Evolutionary conservation across 371 early-diverging fungal genomes (phyloP).

Genomic region (Zychaea mexicana): DNA sequence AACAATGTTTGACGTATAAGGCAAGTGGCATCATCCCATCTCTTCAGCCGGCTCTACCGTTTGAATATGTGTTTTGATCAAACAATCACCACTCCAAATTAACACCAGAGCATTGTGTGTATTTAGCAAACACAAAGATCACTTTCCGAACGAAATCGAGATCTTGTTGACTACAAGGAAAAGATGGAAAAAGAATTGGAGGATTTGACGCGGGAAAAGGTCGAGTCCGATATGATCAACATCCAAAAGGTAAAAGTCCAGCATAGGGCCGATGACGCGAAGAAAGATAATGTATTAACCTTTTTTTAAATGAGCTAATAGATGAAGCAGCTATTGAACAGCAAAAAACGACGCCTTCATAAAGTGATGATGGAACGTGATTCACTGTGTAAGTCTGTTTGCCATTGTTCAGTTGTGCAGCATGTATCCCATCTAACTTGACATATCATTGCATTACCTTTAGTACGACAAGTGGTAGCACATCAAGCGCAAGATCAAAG

Average conservation of each 20-base stretch:
- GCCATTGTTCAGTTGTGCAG: neutral
- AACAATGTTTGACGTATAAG: conserved; percentile 1
- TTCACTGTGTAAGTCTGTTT: neutral
- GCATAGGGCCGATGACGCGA: no score
- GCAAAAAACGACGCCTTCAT: conserved; percentile 13
- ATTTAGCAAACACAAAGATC: neutral
- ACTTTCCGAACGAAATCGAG: conserved; percentile 9
- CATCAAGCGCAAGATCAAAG: neutral
- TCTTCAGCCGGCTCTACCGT: no score
- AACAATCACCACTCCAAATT: no score
- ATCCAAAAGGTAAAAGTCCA: conserved; percentile 9
- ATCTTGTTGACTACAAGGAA: conserved; percentile 6
- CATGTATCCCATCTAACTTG: neutral
- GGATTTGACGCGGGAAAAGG: conserved; percentile 7
- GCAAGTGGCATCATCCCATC: neutral
- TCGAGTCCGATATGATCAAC: conserved; percentile 11
- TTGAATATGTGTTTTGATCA: no score
- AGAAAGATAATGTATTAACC: neutral
- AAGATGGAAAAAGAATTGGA: conserved; percentile 10
- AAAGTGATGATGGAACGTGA: conserved; percentile 5
- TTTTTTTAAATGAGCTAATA: neutral
- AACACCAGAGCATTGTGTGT: neutral
- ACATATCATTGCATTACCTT: neutral
- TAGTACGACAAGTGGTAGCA: neutral
- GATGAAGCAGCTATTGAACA: conserved; percentile 16